phyloP scores from a whole-genome alignment of 257 asterid species.

The Solanum medicagineum region DNA sequence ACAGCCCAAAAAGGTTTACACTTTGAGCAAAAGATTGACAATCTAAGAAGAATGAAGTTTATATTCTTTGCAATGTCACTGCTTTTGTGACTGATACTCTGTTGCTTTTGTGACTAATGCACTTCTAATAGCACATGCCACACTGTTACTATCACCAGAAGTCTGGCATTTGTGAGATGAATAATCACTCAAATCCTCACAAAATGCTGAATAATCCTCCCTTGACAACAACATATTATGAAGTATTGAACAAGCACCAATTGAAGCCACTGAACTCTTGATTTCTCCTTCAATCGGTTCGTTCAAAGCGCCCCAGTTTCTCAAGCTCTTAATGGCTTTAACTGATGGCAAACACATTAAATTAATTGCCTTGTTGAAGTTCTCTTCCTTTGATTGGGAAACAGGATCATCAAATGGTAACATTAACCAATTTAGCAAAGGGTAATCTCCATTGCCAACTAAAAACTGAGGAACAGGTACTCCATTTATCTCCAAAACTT shows the following conservation, averaged over 20 bases:
- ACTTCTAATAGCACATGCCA: slow-evolving; percentile 20
- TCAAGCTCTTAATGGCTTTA: slow-evolving; percentile 47
- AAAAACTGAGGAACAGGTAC: slow-evolving; percentile 45
- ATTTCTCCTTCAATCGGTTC: slow-evolving; percentile 30
- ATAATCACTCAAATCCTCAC: slow-evolving; percentile 29
- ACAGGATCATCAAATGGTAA: slow-evolving; percentile 34
- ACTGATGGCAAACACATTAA: slow-evolving; percentile 19
- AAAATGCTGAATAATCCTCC: slow-evolving; percentile 68
- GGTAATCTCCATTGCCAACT: slow-evolving; percentile 40
- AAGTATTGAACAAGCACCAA: slow-evolving; percentile 75
- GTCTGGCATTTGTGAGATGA: not conserved
- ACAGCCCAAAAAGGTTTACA: not conserved
- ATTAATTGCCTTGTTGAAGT: slow-evolving; percentile 31
- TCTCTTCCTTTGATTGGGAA: slow-evolving; percentile 37
- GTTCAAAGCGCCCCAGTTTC: slow-evolving; percentile 60
- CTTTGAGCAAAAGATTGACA: not conserved
- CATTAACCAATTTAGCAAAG: slow-evolving; percentile 58
- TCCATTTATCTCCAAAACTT: slow-evolving; percentile 6
- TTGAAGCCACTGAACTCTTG: slow-evolving; percentile 50
- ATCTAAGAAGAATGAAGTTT: not conserved
- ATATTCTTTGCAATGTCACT: not conserved
- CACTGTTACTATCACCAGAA: slow-evolving; percentile 6
- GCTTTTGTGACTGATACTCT: not conserved
- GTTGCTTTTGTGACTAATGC: slow-evolving; percentile 38
- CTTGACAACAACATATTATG: slow-evolving; percentile 74